Conservation (phyloP, 345 rosid genomes). For the Aethionema arabicum region DNA sequence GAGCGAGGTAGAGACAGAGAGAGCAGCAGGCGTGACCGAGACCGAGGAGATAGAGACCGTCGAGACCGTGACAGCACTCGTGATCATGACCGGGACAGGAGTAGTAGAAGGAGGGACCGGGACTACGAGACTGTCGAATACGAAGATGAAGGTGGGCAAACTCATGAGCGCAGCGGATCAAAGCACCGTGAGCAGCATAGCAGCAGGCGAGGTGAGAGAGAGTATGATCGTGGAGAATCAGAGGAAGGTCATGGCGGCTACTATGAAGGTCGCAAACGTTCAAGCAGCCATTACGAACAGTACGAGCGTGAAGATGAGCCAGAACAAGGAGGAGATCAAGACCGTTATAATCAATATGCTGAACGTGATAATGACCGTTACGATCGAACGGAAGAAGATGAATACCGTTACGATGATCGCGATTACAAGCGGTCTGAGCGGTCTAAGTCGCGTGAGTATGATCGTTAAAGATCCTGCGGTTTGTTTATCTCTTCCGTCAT, state of each 20-base stretch:
- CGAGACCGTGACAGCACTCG: slow-evolving; percentile 54
- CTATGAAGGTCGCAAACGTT: slow-evolving; percentile 45
- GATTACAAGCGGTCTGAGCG: slow-evolving; percentile 40
- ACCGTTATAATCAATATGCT: slow-evolving; percentile 65
- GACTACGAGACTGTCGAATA: slow-evolving; percentile 54
- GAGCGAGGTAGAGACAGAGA: slow-evolving; percentile 58
- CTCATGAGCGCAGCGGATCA: slow-evolving; percentile 57
- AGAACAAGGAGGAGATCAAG: slow-evolving; percentile 47
- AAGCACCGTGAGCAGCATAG: slow-evolving; percentile 50
- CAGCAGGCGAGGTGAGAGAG: slow-evolving; percentile 55
- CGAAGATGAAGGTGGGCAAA: slow-evolving; percentile 54
- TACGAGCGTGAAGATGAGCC: slow-evolving; percentile 51
- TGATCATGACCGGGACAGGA: slow-evolving; percentile 49
- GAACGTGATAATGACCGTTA: slow-evolving; percentile 52
- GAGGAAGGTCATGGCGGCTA: slow-evolving; percentile 51
- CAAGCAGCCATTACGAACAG: slow-evolving; percentile 49
- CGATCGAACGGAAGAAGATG: slow-evolving; percentile 60
- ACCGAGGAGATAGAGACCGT: slow-evolving; percentile 43
- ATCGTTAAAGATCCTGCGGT: slow-evolving; percentile 14
- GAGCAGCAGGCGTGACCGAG: slow-evolving; percentile 46
- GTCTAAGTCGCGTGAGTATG: slow-evolving; percentile 34
- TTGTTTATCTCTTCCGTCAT: slow-evolving; percentile 8
- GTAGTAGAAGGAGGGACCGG: slow-evolving; percentile 41
- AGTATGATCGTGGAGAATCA: slow-evolving; percentile 56
- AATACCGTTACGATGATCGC: slow-evolving; percentile 54